phyloP scores from a whole-genome alignment of 2,329 filamentous ascomycete species.

The Hypoxylon sp. region DNA sequence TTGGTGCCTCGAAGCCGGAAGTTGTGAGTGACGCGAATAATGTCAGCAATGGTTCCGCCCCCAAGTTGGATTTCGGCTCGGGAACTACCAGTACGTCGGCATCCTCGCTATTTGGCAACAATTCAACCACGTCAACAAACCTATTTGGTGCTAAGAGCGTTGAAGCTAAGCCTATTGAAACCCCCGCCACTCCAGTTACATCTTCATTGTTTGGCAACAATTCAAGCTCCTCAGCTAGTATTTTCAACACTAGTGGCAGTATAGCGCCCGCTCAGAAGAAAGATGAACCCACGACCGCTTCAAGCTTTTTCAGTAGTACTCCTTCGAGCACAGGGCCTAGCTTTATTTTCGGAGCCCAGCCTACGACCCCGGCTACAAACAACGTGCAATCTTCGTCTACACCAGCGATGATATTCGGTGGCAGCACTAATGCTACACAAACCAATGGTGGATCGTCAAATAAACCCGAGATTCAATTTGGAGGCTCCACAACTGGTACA shows the following conservation, averaged over 20 bases:
- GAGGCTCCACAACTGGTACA: conserved; percentile 41
- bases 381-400: conserved; percentile 26
- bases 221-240: conserved; percentile 19
- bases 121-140: conserved; percentile 24
- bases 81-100: conserved; percentile 53
- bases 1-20: conserved; percentile 35
- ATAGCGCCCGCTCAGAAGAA: conserved; percentile 40
- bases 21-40: conserved; percentile 23
- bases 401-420: conserved; percentile 45
- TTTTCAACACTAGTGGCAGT: conserved; percentile 22
- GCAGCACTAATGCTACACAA: conserved; percentile 27
- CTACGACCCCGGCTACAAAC: conserved; percentile 24
- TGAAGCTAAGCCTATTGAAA: conserved; percentile 35
- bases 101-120: conserved; percentile 48
- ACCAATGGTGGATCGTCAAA: conserved; percentile 33
- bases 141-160: conserved; percentile 33
- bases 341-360: conserved; percentile 45
- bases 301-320: conserved; percentile 41
- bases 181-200: conserved; percentile 23
- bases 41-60: conserved; percentile 29
- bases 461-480: conserved; percentile 51
- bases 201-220: conserved; percentile 46
- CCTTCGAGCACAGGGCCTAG: conserved; percentile 35
- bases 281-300: conserved; percentile 38
- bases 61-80: conserved; percentile 57